These are phyloP conservation scores for Coemansia sp. DNA, from an alignment of 192 early-diverging fungal genomes.

Conservation along the genomic window DNA sequence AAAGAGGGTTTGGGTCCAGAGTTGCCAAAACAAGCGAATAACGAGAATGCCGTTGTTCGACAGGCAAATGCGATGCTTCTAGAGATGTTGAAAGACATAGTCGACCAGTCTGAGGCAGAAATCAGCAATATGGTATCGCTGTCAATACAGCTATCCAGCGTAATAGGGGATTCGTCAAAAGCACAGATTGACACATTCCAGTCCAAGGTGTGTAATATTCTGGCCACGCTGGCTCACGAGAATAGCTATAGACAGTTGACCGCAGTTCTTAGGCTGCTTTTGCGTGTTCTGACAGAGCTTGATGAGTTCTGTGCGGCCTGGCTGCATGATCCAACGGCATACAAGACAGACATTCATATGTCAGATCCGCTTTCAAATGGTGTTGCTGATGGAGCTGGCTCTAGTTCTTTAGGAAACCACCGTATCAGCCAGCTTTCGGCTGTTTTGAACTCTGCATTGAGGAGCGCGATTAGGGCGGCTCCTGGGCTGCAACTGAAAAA, in stretches of 20 bases:
- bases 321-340: constrained; percentile 12
- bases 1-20: not conserved
- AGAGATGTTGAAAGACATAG: constrained; percentile 24
- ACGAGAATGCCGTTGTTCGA: not conserved
- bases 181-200: constrained; percentile 23
- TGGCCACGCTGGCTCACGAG: not conserved
- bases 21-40: not conserved
- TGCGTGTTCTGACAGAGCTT: constrained; percentile 18
- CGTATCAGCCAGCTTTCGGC: constrained; percentile 12
- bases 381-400: not conserved
- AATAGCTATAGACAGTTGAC: constrained; percentile 19
- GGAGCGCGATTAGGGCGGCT: not conserved
- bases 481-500: constrained; percentile 6
- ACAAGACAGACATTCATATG: not conserved
- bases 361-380: not conserved
- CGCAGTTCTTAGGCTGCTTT: constrained; percentile 27
- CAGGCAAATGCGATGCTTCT: constrained; percentile 12
- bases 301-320: constrained; percentile 22
- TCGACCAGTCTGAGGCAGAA: constrained; percentile 16
- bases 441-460: constrained; percentile 11
- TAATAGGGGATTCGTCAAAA: constrained; percentile 3
- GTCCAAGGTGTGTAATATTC: constrained; percentile 15
- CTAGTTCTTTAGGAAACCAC: not conserved
- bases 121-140: constrained; percentile 34
- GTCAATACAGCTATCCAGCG: constrained; percentile 25